Evolutionary conservation across 371 early-diverging fungal genomes (phyloP).

Genomic region (Mortierella sp.): DNA sequence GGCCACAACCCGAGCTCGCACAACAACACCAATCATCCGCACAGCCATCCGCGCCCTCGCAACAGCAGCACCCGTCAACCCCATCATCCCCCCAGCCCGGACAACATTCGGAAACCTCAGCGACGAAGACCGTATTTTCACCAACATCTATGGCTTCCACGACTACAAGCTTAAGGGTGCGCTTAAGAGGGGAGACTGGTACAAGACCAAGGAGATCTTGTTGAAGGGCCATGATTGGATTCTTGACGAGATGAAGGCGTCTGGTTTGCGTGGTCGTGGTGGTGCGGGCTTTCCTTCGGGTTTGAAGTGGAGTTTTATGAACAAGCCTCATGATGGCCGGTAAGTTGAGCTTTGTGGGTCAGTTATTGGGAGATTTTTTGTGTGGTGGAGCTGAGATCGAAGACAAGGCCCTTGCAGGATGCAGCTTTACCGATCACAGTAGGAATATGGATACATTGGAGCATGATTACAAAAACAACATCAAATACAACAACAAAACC

Average conservation of each 20-base stretch:
- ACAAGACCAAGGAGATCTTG: conserved; percentile 98
- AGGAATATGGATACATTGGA: no score
- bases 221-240: conserved; percentile 98
- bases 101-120: conserved; percentile 80
- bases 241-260: conserved; percentile 95
- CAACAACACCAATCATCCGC: conserved; percentile 3
- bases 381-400: neutral
- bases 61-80: conserved; percentile 50
- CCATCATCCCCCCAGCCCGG: conserved; percentile 59
- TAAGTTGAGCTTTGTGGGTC: conserved; percentile 42
- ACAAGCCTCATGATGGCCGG: conserved; percentile 91
- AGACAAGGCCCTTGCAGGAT: neutral
- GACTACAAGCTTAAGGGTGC: conserved; percentile 94
- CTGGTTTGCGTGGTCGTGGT: conserved; percentile 97
- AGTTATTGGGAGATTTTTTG: neutral
- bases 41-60: conserved; percentile 50
- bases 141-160: conserved; percentile 94
- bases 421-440: no score
- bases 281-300: conserved; percentile 99
- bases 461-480: no score
- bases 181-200: conserved; percentile 96
- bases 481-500: no score
- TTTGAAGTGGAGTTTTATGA: conserved; percentile 99
- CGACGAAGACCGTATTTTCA: conserved; percentile 97
- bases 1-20: conserved; percentile 33